Conservation (phyloP, 495 filamentous ascomycete genomes). For the Penicillium canescens region DNA sequence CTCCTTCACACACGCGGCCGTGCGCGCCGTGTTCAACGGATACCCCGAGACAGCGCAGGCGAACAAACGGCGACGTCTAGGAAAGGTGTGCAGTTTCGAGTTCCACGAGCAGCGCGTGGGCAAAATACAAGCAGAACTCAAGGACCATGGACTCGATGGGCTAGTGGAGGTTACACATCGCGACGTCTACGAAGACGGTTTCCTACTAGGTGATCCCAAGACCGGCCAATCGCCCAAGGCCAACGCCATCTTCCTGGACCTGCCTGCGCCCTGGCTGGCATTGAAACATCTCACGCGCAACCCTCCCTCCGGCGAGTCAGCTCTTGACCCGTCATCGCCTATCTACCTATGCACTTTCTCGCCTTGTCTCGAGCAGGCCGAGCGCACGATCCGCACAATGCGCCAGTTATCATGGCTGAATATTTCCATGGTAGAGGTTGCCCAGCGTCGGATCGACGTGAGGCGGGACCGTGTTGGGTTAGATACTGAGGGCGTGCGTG, state of each 20-base stretch:
- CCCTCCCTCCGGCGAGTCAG: constrained; percentile 50
- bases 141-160: constrained; percentile 67
- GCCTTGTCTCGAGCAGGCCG: constrained; percentile 94
- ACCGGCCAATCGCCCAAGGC: constrained; percentile 61
- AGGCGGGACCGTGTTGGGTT: constrained; percentile 77
- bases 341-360: constrained; percentile 89
- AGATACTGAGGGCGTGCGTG: constrained; percentile 57
- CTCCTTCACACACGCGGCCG: constrained; percentile 90
- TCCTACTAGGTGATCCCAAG: constrained; percentile 56
- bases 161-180: constrained; percentile 83
- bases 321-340: constrained; percentile 66
- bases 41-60: constrained; percentile 49
- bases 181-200: constrained; percentile 89
- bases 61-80: constrained; percentile 41
- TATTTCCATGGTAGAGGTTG: constrained; percentile 87
- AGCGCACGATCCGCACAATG: constrained; percentile 74
- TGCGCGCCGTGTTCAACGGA: constrained; percentile 84
- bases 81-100: constrained; percentile 91
- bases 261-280: constrained; percentile 91
- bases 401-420: constrained; percentile 83
- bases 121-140: constrained; percentile 72
- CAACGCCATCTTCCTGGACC: constrained; percentile 84
- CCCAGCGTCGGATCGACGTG: constrained; percentile 74
- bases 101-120: constrained; percentile 78
- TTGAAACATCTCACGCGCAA: constrained; percentile 77